Base-by-base conservation (phyloP, 78 protist species). In the Dictyostelium capitatum region DNA sequence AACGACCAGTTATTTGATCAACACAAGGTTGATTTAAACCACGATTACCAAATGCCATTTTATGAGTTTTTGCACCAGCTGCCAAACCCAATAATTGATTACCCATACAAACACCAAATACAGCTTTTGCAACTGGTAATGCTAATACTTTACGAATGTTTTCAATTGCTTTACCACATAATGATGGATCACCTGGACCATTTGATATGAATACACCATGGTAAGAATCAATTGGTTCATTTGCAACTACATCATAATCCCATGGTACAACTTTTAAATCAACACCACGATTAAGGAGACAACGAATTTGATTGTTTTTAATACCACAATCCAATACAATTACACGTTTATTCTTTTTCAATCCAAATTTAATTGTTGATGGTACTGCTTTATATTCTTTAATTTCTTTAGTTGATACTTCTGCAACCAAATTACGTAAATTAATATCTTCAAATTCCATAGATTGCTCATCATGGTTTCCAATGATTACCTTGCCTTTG, bases 31-130 rank as follows among this genome's bases (percentile, higher is more conserved):
- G 98, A 97, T 99, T 99, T 81, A 96, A 96, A 30, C 99, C 99
- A 69, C 99, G 97, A 84, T 98, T 98, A 80, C 99, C 99, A 75
- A 94, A 98, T 64, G 95, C 94, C 96, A 99, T 87, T 96, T 98
- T 98, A 96, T 81, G 93, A 19, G 98, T 95, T 62, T 7, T 77
- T 47, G 96, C 98, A n/a, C 99, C 98, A 11, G 98, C 97, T 3
- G 99, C 99, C 37, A 96, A 81, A 46, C 98, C 97, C 25, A 98
- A 77, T 32, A 98, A 79, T 94, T 98, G 98, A 95, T 98, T 98
- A 12, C 99, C 99, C 59, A 98, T 97, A 84, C 99, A 98, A 80
- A 98, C 98, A 50, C 99, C 98, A 47, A 96, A 95, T 17, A 97
- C 72, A 57, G 98, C 96, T 25, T 46, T 80, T 25, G 82, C 9